phyloP scores from a whole-genome alignment of 768 basidiomycete genomes.

The Cubamyces lactineus region DNA sequence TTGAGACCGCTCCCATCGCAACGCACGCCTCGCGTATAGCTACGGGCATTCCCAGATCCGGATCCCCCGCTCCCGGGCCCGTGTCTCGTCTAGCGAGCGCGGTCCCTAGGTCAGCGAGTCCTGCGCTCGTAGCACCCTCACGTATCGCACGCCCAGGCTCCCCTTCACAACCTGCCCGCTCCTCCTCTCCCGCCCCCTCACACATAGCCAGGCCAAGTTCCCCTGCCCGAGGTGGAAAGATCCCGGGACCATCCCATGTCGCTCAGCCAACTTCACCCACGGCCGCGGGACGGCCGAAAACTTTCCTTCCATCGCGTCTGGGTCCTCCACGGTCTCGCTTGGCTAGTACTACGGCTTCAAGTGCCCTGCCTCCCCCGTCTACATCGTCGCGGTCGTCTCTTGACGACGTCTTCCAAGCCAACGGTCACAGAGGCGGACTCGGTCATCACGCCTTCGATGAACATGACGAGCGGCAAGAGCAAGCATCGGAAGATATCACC shows the following conservation, averaged over 20 bases:
- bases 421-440: constrained; percentile 10
- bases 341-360: constrained; percentile 21
- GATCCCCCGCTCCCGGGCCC: constrained; percentile 47
- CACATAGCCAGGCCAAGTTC: constrained; percentile 20
- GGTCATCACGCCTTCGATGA: constrained; percentile 5
- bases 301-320: constrained; percentile 73
- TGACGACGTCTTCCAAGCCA: constrained; percentile 19
- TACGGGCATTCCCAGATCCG: constrained; percentile 50
- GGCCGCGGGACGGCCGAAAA: constrained; percentile 58
- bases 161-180: constrained; percentile 44
- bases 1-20: constrained; percentile 45
- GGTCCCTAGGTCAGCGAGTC: constrained; percentile 53
- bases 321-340: constrained; percentile 63
- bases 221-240: constrained; percentile 10
- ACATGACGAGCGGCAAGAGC: constrained; percentile 40
- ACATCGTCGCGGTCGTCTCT: constrained; percentile 8
- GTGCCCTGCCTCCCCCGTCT: constrained; percentile 16
- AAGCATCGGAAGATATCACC: constrained; percentile 59
- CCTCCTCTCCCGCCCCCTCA: constrained; percentile 44
- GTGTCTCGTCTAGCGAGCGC: constrained; percentile 44
- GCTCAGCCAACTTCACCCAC: constrained; percentile 43
- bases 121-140: constrained; percentile 43
- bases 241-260: constrained; percentile 33
- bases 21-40: constrained; percentile 58
- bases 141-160: constrained; percentile 49